Evolutionary conservation across 306 rosid genomes (phyloP).

Genomic region (Oemleria cerasiformis): DNA sequence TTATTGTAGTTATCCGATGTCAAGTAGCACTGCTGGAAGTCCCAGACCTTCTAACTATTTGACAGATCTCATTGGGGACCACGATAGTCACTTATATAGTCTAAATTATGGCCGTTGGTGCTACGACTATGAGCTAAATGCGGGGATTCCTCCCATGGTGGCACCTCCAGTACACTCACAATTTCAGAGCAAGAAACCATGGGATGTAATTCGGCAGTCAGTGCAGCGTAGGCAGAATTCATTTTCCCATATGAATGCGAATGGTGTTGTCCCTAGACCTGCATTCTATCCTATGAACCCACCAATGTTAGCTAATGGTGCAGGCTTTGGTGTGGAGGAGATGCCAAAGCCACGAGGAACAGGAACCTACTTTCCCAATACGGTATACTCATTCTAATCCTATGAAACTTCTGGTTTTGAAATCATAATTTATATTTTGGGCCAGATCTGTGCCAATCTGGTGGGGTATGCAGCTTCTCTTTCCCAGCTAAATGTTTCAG

Average conservation of each 20-base stretch:
- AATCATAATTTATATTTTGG: background rate
- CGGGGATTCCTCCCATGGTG: conserved; percentile 21
- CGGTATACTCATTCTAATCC: conserved; percentile 37
- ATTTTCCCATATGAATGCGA: conserved; percentile 30
- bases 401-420: conserved; percentile 13
- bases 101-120: conserved; percentile 30
- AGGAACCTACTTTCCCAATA: conserved; percentile 53
- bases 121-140: conserved; percentile 27
- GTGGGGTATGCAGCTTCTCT: conserved; percentile 9
- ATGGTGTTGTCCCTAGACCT: conserved; percentile 33
- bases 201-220: conserved; percentile 38
- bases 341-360: conserved; percentile 53
- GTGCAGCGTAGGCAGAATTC: conserved; percentile 32
- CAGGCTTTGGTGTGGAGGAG: conserved; percentile 38
- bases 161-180: conserved; percentile 27
- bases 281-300: conserved; percentile 29
- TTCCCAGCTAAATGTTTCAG: conserved; percentile 10
- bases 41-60: conserved; percentile 33
- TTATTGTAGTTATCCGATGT: conserved; percentile 21
- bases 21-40: conserved; percentile 20
- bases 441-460: background rate
- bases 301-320: conserved; percentile 33
- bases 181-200: conserved; percentile 32
- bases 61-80: conserved; percentile 51
- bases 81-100: conserved; percentile 29